A percentile compares a stretch with the other conserved stretches of the same genome.
These are phyloP conservation scores for Lepiota venenata DNA, from an alignment of 768 basidiomycete species.

Conservation along the genomic window DNA sequence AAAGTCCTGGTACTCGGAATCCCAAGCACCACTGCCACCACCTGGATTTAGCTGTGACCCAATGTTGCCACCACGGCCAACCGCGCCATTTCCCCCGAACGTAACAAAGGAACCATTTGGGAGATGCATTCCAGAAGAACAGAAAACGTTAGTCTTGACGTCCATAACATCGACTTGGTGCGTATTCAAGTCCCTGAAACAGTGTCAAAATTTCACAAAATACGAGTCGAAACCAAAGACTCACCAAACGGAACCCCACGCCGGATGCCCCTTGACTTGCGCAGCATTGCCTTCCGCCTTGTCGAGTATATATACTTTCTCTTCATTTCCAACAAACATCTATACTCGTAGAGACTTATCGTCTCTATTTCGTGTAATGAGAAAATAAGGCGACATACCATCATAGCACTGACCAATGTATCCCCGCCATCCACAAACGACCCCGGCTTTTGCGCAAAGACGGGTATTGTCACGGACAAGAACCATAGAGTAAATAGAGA, in stretches of 20 bases:
- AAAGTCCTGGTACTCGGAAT: slow-evolving; percentile 71
- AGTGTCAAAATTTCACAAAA: neutral
- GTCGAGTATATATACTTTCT: slow-evolving; percentile 90
- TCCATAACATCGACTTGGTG: slow-evolving; percentile 66
- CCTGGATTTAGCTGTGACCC: slow-evolving; percentile 46
- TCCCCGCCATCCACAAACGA: slow-evolving; percentile 44
- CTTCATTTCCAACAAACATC: slow-evolving; percentile 78
- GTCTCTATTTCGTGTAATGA: neutral
- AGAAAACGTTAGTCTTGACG: slow-evolving; percentile 71
- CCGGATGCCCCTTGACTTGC: slow-evolving; percentile 64
- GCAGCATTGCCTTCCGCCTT: slow-evolving; percentile 80
- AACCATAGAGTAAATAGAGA: slow-evolving; percentile 45
- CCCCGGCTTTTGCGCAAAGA: slow-evolving; percentile 35
- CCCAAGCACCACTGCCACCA: slow-evolving; percentile 49
- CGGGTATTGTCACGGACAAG: slow-evolving; percentile 28
- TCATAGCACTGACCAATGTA: slow-evolving; percentile 48
- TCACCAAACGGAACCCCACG: slow-evolving; percentile 71
- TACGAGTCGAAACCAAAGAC: slow-evolving; percentile 9
- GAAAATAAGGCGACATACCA: slow-evolving; percentile 31
- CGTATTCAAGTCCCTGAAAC: slow-evolving; percentile 55
- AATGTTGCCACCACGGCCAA: slow-evolving; percentile 60
- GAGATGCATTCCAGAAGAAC: slow-evolving; percentile 78
- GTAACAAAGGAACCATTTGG: slow-evolving; percentile 75
- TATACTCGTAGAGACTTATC: slow-evolving; percentile 21
- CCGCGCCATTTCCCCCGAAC: slow-evolving; percentile 77